Evolutionary conservation across 2,329 filamentous ascomycete genomes (phyloP).

Genomic region (Ophiognomonia clavigignenti-juglandacearum): DNA sequence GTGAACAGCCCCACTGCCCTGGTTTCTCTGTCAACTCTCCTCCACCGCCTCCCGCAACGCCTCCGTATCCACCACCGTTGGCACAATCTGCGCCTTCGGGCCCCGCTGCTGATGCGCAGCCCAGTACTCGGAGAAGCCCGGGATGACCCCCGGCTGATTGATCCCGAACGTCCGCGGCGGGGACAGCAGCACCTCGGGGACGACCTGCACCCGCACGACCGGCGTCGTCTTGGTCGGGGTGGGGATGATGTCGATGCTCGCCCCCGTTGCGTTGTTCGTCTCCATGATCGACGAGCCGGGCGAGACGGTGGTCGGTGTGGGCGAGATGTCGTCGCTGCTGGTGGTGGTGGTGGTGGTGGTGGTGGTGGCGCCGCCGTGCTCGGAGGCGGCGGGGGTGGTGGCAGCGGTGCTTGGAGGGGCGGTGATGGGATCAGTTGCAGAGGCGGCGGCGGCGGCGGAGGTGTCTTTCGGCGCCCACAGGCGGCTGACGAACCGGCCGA

Average conservation of each 20-base stretch:
- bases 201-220: constrained; percentile 2
- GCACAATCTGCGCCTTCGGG: constrained; percentile 51
- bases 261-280: background rate
- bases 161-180: constrained; percentile 46
- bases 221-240: constrained; percentile 5
- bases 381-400: background rate
- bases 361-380: background rate
- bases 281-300: constrained; percentile 14
- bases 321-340: background rate
- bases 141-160: constrained; percentile 71
- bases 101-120: constrained; percentile 44
- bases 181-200: constrained; percentile 7
- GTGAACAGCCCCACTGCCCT: no score
- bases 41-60: constrained; percentile 56
- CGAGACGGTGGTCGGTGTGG: constrained; percentile 5
- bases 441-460: background rate
- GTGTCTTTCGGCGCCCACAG: constrained; percentile 33
- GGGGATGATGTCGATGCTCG: background rate
- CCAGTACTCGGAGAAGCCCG: constrained; percentile 61
- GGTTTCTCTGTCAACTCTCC: constrained; percentile 34
- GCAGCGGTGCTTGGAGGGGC: background rate
- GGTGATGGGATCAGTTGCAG: background rate
- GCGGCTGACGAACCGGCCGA: constrained; percentile 42
- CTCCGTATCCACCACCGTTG: constrained; percentile 53
- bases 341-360: constrained; percentile 7